Percentiles rank a stretch among this genome's conserved stretches.
These are phyloP conservation scores for Gnomoniopsis smithogilvyi DNA, from an alignment of 2,329 filamentous ascomycete genomes.

Conservation along the genomic window DNA sequence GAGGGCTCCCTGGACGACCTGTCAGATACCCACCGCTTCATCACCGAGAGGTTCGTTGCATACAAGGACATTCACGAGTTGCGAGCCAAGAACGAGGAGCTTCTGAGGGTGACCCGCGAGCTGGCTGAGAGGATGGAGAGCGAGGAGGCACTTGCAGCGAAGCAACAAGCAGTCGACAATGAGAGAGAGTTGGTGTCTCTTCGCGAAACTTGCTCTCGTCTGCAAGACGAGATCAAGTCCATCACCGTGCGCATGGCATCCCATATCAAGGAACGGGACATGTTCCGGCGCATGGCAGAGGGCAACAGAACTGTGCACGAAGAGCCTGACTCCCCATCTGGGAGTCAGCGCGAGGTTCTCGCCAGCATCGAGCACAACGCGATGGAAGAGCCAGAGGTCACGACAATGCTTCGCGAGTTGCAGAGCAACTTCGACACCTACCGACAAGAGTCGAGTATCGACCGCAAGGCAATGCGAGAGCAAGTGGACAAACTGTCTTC, in stretches of 20 bases:
- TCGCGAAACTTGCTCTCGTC: conserved; percentile 28
- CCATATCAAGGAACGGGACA: conserved; percentile 93
- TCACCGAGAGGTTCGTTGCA: conserved; percentile 82
- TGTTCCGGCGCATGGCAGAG: conserved; percentile 92
- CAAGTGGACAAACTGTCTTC: conserved; percentile 78
- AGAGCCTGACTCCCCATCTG: conserved; percentile 68
- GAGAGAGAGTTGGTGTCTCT: conserved; percentile 67
- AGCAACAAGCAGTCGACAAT: conserved; percentile 60
- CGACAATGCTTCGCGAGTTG: conserved; percentile 77
- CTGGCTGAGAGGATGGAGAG: conserved; percentile 89
- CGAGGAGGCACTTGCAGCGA: conserved; percentile 72
- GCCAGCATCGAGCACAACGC: conserved; percentile 56
- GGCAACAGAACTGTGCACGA: conserved; percentile 55
- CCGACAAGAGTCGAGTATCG: conserved; percentile 77
- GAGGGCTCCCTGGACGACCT: conserved; percentile 70
- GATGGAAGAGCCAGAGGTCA: conserved; percentile 64
- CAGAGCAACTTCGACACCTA: conserved; percentile 89
- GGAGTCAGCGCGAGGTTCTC: conserved; percentile 54
- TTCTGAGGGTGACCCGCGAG: conserved; percentile 78
- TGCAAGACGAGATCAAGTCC: conserved; percentile 81
- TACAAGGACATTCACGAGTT: conserved; percentile 85
- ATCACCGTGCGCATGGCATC: conserved; percentile 84
- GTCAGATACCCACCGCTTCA: conserved; percentile 83
- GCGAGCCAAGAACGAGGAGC: conserved; percentile 82
- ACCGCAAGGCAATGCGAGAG: conserved; percentile 77